Conservation (phyloP, 129 eudicot species). For the Tanacetum coccineum region DNA sequence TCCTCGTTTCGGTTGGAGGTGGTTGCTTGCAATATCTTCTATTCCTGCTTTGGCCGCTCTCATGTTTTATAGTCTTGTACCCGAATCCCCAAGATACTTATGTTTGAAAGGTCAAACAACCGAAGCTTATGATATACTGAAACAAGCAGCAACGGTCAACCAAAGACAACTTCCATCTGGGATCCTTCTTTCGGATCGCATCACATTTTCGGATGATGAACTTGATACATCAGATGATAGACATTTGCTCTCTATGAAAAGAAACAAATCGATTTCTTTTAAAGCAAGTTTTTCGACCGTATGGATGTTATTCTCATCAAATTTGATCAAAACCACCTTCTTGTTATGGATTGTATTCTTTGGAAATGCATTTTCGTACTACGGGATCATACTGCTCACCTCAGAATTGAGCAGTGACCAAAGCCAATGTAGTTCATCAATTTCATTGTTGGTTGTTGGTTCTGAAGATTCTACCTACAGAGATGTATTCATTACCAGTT, state of each 20-base stretch:
- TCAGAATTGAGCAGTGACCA: slow-evolving; percentile 48
- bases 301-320: slow-evolving; percentile 46
- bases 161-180: slow-evolving; percentile 54
- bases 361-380: slow-evolving; percentile 62
- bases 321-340: slow-evolving; percentile 41
- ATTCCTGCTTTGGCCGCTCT: slow-evolving; percentile 57
- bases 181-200: slow-evolving; percentile 35
- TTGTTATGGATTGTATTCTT: slow-evolving; percentile 53
- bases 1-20: slow-evolving; percentile 81
- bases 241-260: slow-evolving; percentile 27
- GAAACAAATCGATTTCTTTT: slow-evolving; percentile 21
- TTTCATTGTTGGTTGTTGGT: neutral
- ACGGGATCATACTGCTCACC: slow-evolving; percentile 62
- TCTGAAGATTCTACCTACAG: slow-evolving; percentile 41
- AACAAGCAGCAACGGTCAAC: slow-evolving; percentile 42
- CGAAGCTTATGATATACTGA: slow-evolving; percentile 42
- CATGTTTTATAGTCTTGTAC: slow-evolving; percentile 37
- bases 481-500: slow-evolving; percentile 58
- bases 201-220: slow-evolving; percentile 32
- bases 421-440: slow-evolving; percentile 32
- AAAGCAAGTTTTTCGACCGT: slow-evolving; percentile 38
- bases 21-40: slow-evolving; percentile 69
- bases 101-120: slow-evolving; percentile 43
- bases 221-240: slow-evolving; percentile 26
- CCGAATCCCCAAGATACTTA: slow-evolving; percentile 70